Evolutionary conservation across 2,329 filamentous ascomycete species (phyloP), one percentile per base, ranked within the genome.

Genomic region (Fusarium lateritium): DNA sequence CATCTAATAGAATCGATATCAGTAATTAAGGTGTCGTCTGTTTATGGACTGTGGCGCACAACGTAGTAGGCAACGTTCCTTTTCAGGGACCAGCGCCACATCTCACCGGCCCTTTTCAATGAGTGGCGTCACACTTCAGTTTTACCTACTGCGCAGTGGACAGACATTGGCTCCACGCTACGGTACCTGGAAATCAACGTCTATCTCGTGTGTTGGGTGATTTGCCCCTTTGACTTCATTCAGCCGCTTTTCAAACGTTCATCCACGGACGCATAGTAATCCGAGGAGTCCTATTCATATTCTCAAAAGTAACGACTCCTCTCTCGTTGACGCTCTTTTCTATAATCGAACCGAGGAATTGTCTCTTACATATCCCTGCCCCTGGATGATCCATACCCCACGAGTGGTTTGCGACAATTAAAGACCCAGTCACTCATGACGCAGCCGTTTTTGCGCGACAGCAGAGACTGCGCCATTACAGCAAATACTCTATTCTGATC

Each of bases 361-460:
- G 22, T 40, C 36, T 46, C 40, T 40, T 33, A 31, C 42, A 45
- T 33, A 46, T 40, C 50, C 65, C 59, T 47, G 53, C 21, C 43
- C 24, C 19, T 56, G 38, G 24, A 55, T 42, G 50, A 58, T 38
- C 64, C 65, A 50, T 65, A 31, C 26, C 38, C 49, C 36, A 40
- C 21, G 31, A 19, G 43, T 56, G 42, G 33, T 60, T 61, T 65
- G 64, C 64, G 64, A 67, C 45, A 68, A 59, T 67, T 67, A 67
- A 67, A 67, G 60, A 45, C 66, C 66, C 26, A 40, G 66, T 44
- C 24, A 21, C 55, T 65, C 45, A 67, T 70, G 67, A 70, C 67
- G 66, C 65, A 66, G 39, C 53, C 49, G 52, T 50, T 31, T 65
- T 39, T 55, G 65, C 47, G 50, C 62, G 31, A 39, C 47, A 39